Conservation (phyloP, 768 basidiomycete species). For the Russula vinacea region DNA sequence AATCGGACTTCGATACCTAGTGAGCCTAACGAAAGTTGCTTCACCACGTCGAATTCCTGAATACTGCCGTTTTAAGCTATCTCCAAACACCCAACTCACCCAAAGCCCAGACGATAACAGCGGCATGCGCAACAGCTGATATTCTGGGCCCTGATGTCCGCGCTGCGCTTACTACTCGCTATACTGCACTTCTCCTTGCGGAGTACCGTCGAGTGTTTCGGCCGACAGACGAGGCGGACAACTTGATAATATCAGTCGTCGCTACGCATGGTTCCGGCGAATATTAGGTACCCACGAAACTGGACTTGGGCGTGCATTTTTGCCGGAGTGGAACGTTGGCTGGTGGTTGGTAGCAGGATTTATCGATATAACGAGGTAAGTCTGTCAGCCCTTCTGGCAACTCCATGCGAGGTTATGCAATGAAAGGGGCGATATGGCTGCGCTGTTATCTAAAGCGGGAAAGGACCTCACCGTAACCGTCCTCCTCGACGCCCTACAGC, state of each 20-base stretch:
- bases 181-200: constrained; percentile 84
- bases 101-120: constrained; percentile 61
- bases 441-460: constrained; percentile 74
- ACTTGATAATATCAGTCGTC: constrained; percentile 87
- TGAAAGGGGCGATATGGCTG: constrained; percentile 76
- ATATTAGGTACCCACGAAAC: constrained; percentile 82
- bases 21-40: constrained; percentile 42
- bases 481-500: constrained; percentile 82
- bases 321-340: constrained; percentile 79
- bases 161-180: constrained; percentile 78
- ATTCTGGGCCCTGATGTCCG: constrained; percentile 84
- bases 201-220: constrained; percentile 97
- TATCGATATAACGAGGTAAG: constrained; percentile 83
- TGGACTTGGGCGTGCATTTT: constrained; percentile 81
- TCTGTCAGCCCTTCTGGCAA: background rate
- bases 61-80: constrained; percentile 50
- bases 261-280: constrained; percentile 94
- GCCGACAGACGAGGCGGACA: constrained; percentile 94
- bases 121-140: constrained; percentile 88
- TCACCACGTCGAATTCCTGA: background rate
- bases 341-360: constrained; percentile 83
- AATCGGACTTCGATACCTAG: constrained; percentile 91
- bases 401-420: background rate
- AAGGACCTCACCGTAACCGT: constrained; percentile 69
- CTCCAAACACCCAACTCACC: constrained; percentile 59